Evolutionary conservation across 352 stramenopile species (phyloP).

Genomic region (Globisporangium polare): DNA sequence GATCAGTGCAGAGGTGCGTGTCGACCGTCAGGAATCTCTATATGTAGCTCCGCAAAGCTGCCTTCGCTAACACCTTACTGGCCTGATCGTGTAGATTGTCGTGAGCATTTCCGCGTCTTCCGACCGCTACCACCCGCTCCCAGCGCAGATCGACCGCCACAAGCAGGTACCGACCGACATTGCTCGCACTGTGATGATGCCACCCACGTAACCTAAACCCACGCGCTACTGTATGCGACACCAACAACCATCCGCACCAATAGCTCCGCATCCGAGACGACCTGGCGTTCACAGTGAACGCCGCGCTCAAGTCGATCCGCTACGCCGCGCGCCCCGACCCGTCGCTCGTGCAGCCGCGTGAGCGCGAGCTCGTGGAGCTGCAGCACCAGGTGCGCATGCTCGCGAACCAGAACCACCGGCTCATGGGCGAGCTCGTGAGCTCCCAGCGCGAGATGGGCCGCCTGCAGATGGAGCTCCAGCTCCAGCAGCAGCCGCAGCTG

Average conservation of each 20-base stretch:
- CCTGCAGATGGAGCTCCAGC: conserved; percentile 51
- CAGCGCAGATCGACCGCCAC: conserved; percentile 61
- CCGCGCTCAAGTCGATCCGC: conserved; percentile 70
- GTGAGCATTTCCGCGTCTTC: conserved; percentile 51
- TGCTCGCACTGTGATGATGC: no score
- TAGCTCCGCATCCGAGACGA: conserved; percentile 72
- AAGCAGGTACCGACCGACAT: conserved; percentile 42
- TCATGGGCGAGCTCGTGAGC: conserved; percentile 42
- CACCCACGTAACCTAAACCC: no score
- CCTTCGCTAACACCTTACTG: not conserved
- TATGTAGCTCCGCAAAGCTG: not conserved
- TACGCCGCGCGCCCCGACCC: conserved; percentile 29
- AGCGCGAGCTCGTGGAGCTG: conserved; percentile 37
- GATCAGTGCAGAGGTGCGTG: conserved; percentile 57
- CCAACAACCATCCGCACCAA: no score
- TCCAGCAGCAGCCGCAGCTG: conserved; percentile 39
- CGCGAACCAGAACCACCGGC: conserved; percentile 54
- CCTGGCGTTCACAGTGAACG: conserved; percentile 74
- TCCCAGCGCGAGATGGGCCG: conserved; percentile 54
- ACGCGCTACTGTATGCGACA: no score
- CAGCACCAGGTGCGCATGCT: conserved; percentile 64
- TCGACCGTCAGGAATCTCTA: not conserved
- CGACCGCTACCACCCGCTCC: conserved; percentile 44
- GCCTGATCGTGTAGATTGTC: conserved; percentile 32
- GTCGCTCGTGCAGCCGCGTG: conserved; percentile 22